These are phyloP conservation scores for Epichloe aotearoae DNA, from an alignment of 2,329 filamentous ascomycete genomes.

Conservation along the genomic window DNA sequence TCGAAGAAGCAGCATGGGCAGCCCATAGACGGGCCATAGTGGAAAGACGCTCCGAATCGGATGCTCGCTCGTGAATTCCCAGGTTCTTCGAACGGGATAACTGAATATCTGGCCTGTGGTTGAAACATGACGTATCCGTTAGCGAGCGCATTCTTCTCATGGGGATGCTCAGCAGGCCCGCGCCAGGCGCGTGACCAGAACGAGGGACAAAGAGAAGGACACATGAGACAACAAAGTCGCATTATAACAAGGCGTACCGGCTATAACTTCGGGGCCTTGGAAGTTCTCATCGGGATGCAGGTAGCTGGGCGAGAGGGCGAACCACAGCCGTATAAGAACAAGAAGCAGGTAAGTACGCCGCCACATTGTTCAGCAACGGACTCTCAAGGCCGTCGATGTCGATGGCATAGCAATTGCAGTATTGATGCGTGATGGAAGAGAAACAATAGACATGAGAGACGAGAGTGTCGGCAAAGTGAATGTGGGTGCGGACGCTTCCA, in stretches of 20 bases:
- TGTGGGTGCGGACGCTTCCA: constrained; percentile 3
- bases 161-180: background rate
- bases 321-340: constrained; percentile 78
- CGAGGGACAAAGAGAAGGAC: background rate
- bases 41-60: constrained; percentile 95
- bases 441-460: constrained; percentile 9
- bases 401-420: constrained; percentile 15
- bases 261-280: constrained; percentile 93
- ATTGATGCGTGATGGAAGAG: constrained; percentile 6
- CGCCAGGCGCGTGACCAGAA: background rate
- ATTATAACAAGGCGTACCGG: constrained; percentile 47
- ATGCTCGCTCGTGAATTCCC: constrained; percentile 83
- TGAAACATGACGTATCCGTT: background rate
- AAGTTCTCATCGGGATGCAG: constrained; percentile 98
- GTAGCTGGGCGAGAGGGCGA: constrained; percentile 89
- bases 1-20: constrained; percentile 83
- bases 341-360: constrained; percentile 77
- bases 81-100: constrained; percentile 80
- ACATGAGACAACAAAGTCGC: background rate
- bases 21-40: constrained; percentile 86
- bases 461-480: background rate
- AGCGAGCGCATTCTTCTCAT: background rate
- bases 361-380: constrained; percentile 52
- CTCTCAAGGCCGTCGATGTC: constrained; percentile 4
- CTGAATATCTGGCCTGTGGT: constrained; percentile 72